These are phyloP conservation scores for Hygrophoropsis aurantiaca DNA, from an alignment of 768 basidiomycete species.

Conservation along the genomic window DNA sequence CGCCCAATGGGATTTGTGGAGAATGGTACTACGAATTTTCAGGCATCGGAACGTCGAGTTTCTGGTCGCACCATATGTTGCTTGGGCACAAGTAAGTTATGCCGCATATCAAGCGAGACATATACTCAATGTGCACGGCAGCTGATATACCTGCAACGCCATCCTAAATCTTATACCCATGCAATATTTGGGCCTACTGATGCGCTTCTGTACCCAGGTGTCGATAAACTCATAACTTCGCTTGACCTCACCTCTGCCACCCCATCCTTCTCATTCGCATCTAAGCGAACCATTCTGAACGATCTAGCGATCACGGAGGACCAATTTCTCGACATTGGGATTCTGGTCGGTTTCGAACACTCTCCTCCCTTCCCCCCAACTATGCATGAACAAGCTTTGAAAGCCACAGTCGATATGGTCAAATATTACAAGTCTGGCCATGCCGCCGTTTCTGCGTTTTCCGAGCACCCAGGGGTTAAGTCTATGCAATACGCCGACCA, in stretches of 20 bases:
- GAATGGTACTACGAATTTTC: slow-evolving; percentile 88
- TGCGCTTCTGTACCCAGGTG: slow-evolving; percentile 80
- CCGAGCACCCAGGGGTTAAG: slow-evolving; percentile 84
- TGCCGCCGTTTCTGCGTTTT: slow-evolving; percentile 71
- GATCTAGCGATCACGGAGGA: slow-evolving; percentile 74
- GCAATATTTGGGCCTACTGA: slow-evolving; percentile 92
- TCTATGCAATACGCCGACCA: slow-evolving; percentile 76
- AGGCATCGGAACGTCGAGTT: slow-evolving; percentile 95
- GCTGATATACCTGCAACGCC: slow-evolving; percentile 94
- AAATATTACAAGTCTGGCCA: slow-evolving; percentile 90
- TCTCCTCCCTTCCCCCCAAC: slow-evolving; percentile 81
- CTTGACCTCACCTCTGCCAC: slow-evolving; percentile 70
- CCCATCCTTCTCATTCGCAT: slow-evolving; percentile 80
- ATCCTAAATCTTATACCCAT: slow-evolving; percentile 91
- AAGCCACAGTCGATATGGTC: slow-evolving; percentile 88
- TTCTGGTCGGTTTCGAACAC: slow-evolving; percentile 88
- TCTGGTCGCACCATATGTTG: slow-evolving; percentile 91
- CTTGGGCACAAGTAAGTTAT: slow-evolving; percentile 87
- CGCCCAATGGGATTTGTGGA: slow-evolving; percentile 90
- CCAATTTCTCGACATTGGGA: slow-evolving; percentile 92
- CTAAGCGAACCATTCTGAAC: slow-evolving; percentile 72
- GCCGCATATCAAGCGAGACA: neutral
- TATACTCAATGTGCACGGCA: slow-evolving; percentile 31
- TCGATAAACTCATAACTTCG: slow-evolving; percentile 88
- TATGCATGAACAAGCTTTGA: slow-evolving; percentile 76